These are phyloP conservation scores for Fusarium sp. DNA, from an alignment of 2,329 filamentous ascomycete species.

Conservation along the genomic window DNA sequence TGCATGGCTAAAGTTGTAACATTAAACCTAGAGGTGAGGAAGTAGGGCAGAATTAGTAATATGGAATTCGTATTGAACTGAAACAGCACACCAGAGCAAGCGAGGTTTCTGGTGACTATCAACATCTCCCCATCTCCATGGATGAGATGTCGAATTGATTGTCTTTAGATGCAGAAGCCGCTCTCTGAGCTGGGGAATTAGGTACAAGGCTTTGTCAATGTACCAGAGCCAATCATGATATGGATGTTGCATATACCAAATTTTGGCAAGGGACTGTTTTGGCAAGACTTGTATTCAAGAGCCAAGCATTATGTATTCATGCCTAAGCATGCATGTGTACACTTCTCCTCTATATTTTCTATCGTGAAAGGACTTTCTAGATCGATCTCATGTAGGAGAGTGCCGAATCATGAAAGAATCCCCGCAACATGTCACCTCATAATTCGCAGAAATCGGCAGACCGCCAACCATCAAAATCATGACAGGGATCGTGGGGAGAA, in stretches of 20 bases:
- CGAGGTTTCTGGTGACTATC: neutral
- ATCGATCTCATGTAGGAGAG: slow-evolving; percentile 13
- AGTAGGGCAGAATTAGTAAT: neutral
- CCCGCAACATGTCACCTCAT: slow-evolving; percentile 42
- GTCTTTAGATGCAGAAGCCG: neutral
- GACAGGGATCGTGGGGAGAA: slow-evolving; percentile 25
- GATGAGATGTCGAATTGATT: neutral
- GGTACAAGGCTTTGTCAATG: neutral
- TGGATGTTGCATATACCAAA: neutral
- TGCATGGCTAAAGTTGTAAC: neutral
- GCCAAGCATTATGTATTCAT: neutral
- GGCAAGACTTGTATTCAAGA: neutral
- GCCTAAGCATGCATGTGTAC: neutral
- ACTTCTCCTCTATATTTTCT: neutral
- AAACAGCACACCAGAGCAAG: neutral
- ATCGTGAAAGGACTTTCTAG: slow-evolving; percentile 4
- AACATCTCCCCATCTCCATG: neutral
- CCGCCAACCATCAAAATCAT: slow-evolving; percentile 14
- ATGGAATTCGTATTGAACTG: neutral
- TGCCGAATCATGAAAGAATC: slow-evolving; percentile 27
- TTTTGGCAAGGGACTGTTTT: neutral
- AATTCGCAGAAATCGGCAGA: slow-evolving; percentile 41
- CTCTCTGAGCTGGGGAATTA: neutral
- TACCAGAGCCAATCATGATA: neutral
- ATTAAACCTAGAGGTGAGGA: neutral